phyloP scores from a whole-genome alignment of 805 yeast species.

The Metschnikowia matae region DNA sequence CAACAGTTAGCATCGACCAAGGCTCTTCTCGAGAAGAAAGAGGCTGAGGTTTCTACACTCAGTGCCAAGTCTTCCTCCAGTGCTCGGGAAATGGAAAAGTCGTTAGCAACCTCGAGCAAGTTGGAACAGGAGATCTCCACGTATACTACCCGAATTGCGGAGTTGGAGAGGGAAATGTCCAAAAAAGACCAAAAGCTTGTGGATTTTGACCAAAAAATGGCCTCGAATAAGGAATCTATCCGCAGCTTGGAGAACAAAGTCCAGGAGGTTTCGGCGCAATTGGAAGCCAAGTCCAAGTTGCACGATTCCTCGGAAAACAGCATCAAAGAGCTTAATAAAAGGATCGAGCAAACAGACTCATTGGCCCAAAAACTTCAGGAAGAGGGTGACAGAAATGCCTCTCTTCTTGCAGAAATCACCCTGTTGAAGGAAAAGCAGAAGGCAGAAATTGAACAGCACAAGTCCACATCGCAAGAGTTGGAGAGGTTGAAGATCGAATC shows the following conservation, averaged over 20 bases:
- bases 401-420: constrained; percentile 3
- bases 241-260: neutral
- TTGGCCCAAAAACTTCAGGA: neutral
- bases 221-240: neutral
- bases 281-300: constrained; percentile 1
- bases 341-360: neutral
- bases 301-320: constrained; percentile 1
- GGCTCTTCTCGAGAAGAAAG: neutral
- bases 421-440: constrained; percentile 6
- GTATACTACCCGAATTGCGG: neutral
- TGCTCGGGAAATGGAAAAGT: neutral
- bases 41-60: neutral
- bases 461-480: constrained; percentile 6
- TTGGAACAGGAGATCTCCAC: neutral
- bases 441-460: constrained; percentile 6
- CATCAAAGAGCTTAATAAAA: neutral
- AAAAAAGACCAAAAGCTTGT: neutral
- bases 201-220: constrained; percentile 1
- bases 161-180: neutral
- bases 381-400: constrained; percentile 1
- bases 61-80: neutral
- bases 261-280: neutral
- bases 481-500: constrained; percentile 23
- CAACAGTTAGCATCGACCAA: neutral
- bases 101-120: neutral